Evolutionary conservation across 1,284 basidiomycete species (phyloP).

Genomic region (Tilletia setariae): DNA sequence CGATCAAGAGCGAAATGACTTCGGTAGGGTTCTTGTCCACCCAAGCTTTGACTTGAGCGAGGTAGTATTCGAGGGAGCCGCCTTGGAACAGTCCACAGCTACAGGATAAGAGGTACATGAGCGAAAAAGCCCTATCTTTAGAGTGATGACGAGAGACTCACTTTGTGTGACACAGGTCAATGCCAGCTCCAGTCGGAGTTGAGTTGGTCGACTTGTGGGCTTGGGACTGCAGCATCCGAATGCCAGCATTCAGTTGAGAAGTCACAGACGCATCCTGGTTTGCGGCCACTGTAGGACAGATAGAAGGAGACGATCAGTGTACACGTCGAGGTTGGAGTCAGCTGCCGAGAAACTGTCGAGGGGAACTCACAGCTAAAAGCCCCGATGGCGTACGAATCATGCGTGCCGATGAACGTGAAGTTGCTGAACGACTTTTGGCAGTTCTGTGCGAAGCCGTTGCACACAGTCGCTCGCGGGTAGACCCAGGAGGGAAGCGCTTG

Average conservation of each 20-base stretch:
- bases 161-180: slow-evolving; percentile 45
- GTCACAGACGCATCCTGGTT: slow-evolving; percentile 61
- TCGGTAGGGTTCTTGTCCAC: slow-evolving; percentile 80
- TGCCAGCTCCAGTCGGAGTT: slow-evolving; percentile 41
- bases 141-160: background rate
- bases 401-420: slow-evolving; percentile 50
- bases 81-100: slow-evolving; percentile 45
- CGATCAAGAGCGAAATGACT: slow-evolving; percentile 58
- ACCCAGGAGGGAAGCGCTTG: background rate
- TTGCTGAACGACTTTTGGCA: slow-evolving; percentile 47
- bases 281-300: slow-evolving; percentile 16
- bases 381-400: slow-evolving; percentile 45
- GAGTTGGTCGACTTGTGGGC: slow-evolving; percentile 66
- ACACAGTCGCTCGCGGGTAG: slow-evolving; percentile 25
- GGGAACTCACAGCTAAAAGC: background rate
- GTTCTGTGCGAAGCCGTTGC: slow-evolving; percentile 47
- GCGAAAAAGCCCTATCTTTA: background rate
- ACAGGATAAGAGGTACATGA: background rate
- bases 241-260: slow-evolving; percentile 79
- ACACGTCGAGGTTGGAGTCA: too few relatives aligned
- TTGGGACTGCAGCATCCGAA: slow-evolving; percentile 85
- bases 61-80: slow-evolving; percentile 65
- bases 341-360: too few relatives aligned
- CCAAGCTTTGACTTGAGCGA: slow-evolving; percentile 77
- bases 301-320: too few relatives aligned